Base-by-base conservation (phyloP, 805 yeast genomes). In the Zygoascus ofunaensis region DNA sequence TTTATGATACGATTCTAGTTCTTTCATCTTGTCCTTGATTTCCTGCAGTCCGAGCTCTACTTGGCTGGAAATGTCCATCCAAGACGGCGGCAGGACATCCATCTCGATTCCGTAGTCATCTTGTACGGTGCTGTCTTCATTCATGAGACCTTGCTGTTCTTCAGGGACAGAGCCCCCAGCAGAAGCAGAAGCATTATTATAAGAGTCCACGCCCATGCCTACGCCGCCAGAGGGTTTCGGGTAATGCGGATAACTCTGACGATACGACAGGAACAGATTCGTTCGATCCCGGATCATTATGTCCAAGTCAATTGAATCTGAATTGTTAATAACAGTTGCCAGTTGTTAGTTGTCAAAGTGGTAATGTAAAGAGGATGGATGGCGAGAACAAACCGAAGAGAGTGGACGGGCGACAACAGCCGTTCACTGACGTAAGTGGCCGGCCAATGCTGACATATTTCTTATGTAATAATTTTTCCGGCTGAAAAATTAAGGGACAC, bases 211-310 rank as follows among this genome's bases (percentile, higher is more conserved):
- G 12, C 7, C 7, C 5, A 37, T 24, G 48, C 49, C 34, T 38
- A 41, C 10, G 37, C 43, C 46, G 15, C 34, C 39, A n/a, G 37
- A 35, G 33, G 43, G 49, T 15, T 47, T 51, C 19, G 67, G 65
- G 49, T 73, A 76, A 52, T 87, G 87, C 0, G 95, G 94, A 46
- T 80, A 82, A 8, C 97, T 87, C 48, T 92, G 77, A 50, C 98
- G 77, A 59, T 84, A 90, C 38, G 97, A 87, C 19, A 87, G 68
- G 62, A 73, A 90, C 51, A 90, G 72, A 58, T 89, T 90, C n/a
- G 98, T 92, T 61, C 97, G 72, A 65, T 92, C 97, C 61, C 97
- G 73, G 58, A 83, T 85, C 96, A 90, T 87, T 30, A 17, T 22
- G 12, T 26, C 12, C n/a, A n/a, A n/a, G n/a, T n/a, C n/a, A n/a